A percentile compares a stretch with the other conserved stretches of the same genome.
Evolutionary conservation across 352 stramenopile genomes (phyloP).

Genomic region (Globisporangium middletonii): DNA sequence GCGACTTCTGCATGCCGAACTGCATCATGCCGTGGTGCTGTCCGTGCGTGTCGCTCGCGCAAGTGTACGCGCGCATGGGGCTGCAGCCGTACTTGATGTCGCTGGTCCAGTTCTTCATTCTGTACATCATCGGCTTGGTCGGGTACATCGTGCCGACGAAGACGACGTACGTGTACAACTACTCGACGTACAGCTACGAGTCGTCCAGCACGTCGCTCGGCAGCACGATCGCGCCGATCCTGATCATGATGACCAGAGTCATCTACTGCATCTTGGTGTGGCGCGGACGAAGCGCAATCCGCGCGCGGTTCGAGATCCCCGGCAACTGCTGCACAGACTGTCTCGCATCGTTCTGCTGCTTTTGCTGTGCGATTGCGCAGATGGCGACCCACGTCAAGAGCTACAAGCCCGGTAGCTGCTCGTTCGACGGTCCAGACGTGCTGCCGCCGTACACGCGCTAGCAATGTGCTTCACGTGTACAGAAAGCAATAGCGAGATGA

Average conservation of each 20-base stretch:
- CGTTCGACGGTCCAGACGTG: constrained; percentile 5
- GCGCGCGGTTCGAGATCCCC: constrained; percentile 11
- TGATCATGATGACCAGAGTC: not conserved
- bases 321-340: constrained; percentile 12
- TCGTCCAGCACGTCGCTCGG: not conserved
- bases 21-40: constrained; percentile 17
- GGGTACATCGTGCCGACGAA: not conserved
- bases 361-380: constrained; percentile 21
- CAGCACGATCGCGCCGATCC: not conserved
- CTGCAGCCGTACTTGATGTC: constrained; percentile 6
- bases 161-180: not conserved
- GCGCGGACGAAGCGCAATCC: not conserved
- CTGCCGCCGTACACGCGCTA: constrained; percentile 6
- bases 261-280: constrained; percentile 6
- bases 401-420: constrained; percentile 16
- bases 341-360: constrained; percentile 12
- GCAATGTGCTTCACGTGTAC: not conserved
- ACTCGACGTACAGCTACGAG: not conserved
- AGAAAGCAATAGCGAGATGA: not conserved
- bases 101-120: constrained; percentile 5
- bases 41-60: constrained; percentile 25
- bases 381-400: constrained; percentile 27
- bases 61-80: constrained; percentile 21
- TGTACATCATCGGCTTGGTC: constrained; percentile 3
- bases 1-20: constrained; percentile 22